Evolutionary conservation across 1,284 basidiomycete genomes (phyloP).

Genomic region (Naganishia sp.): DNA sequence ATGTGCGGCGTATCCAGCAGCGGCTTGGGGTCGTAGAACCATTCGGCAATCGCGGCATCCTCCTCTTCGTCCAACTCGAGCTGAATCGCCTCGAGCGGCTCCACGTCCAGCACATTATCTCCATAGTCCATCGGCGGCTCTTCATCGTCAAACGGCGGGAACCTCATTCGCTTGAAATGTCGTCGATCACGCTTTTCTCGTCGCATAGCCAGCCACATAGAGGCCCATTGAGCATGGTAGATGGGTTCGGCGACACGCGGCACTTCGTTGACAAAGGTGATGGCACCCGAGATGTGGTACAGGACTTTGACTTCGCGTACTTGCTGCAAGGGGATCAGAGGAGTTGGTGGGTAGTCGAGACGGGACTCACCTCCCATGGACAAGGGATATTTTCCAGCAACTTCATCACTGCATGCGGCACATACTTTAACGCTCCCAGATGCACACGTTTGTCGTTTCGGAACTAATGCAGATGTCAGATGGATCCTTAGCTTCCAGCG

Average conservation of each 20-base stretch:
- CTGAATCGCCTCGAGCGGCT: slow-evolving; percentile 97
- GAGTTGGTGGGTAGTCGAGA: neutral
- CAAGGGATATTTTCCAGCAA: slow-evolving; percentile 98
- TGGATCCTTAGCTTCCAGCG: slow-evolving; percentile 38
- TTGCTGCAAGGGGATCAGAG: slow-evolving; percentile 58
- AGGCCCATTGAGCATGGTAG: slow-evolving; percentile 99
- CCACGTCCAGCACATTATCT: slow-evolving; percentile 97
- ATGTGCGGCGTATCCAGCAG: slow-evolving; percentile 82
- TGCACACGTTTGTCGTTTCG: slow-evolving; percentile 99
- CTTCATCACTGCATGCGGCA: slow-evolving; percentile 99
- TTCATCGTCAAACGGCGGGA: slow-evolving; percentile 99
- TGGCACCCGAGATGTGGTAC: slow-evolving; percentile 99
- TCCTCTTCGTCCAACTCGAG: slow-evolving; percentile 93
- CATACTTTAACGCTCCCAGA: slow-evolving; percentile 95
- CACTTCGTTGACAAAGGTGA: slow-evolving; percentile 98
- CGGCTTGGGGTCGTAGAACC: slow-evolving; percentile 99
- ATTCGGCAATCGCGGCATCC: slow-evolving; percentile 90
- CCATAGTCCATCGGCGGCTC: slow-evolving; percentile 97
- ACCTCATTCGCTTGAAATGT: slow-evolving; percentile 99
- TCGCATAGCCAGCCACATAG: slow-evolving; percentile 99
- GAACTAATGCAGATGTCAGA: slow-evolving; percentile 60
- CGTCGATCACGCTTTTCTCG: slow-evolving; percentile 97
- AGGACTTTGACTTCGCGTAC: slow-evolving; percentile 94
- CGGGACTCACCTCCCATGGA: slow-evolving; percentile 76
- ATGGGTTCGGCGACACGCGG: slow-evolving; percentile 95